Base-by-base conservation (phyloP, 1,284 basidiomycete species). In the Papiliotrema laurentii region DNA sequence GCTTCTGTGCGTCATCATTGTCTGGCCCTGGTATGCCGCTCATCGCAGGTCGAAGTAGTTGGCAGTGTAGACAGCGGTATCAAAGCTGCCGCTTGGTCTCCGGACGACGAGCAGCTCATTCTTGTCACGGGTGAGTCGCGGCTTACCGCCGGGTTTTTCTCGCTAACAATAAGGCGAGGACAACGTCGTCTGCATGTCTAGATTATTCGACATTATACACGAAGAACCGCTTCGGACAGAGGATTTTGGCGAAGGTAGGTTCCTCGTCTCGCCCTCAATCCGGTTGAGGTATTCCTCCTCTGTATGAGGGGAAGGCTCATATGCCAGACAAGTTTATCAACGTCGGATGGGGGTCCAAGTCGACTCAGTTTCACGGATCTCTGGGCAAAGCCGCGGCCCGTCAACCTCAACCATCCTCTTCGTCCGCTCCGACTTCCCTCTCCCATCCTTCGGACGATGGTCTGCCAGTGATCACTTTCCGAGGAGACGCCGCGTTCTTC, bases 331-430 rank as follows among this genome's bases (percentile, higher is more conserved):
- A 84, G 34, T 89, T 88, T 5, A 89, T 97, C 62, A 89, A 93
- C 60, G 89, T 97, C 47, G 96, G 96, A 9, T 99, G 96, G 96
- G 96, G 96, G 26, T 89, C 89, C 4, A 96, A 94, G 66, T 81
- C 87, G 62, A 98, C 96, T 0, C 96, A 99, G 68, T 99, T 99
- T 69, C 93, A 97, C 61, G 96, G 96, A 13, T 93, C 91, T 0
- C 78, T 92, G 4, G 96, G 96, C 26, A 98, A 97, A 71, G 77
- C 82, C 9, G 88, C 88, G 4, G 89, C 89, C 56, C 75, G 1
- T 63, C 71, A 2, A 81, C 82, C 52, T 78, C 79, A 1, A 0
- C 68, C 78, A 22, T 70, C 76, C 24, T 61, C 77, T 7, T 60
- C 64, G 18, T 53, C 54, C 36, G 49, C 33, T 35, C 59, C 55